Percentiles rank a stretch among this genome's conserved stretches.
Evolutionary conservation across 352 stramenopile genomes (phyloP).

Genomic region (Pythium dissotocum): DNA sequence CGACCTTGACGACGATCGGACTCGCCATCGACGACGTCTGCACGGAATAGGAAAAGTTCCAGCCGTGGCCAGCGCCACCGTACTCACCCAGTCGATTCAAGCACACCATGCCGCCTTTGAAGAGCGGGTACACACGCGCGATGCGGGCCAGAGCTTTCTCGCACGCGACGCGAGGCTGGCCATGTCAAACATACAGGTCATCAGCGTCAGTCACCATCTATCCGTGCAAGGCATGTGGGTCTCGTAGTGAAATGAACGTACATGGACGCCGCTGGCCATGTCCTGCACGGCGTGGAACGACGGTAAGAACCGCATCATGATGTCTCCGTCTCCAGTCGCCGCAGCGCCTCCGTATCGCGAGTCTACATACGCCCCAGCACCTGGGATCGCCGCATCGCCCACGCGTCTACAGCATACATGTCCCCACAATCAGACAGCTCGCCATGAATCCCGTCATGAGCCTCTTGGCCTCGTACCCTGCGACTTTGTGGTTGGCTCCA

Average conservation of each 20-base stretch:
- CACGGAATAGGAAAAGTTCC: constrained; percentile 72
- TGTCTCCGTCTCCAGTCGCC: constrained; percentile 87
- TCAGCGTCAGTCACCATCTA: neutral
- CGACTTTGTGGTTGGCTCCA: constrained; percentile 88
- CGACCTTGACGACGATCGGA: constrained; percentile 56
- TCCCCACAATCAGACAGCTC: neutral
- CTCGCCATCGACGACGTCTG: constrained; percentile 57
- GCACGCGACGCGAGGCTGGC: constrained; percentile 60
- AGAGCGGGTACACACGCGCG: constrained; percentile 52
- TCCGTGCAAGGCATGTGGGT: neutral
- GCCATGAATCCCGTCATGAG: neutral
- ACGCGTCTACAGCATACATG: constrained; percentile 56
- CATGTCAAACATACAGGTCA: neutral
- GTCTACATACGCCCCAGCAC: constrained; percentile 88
- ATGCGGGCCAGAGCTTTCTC: constrained; percentile 55
- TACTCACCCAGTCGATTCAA: constrained; percentile 72
- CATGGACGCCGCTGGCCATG: constrained; percentile 72
- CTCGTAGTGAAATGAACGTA: constrained; percentile 31
- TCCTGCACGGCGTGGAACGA: constrained; percentile 83
- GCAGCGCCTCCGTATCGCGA: constrained; percentile 76
- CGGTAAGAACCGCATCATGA: constrained; percentile 93
- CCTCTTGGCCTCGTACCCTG: constrained; percentile 42
- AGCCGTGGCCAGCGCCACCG: constrained; percentile 71
- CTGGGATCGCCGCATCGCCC: constrained; percentile 81
- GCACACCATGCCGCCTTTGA: constrained; percentile 81